Evolutionary conservation across 306 rosid species (phyloP).

Genomic region (Boehmeria nivea): DNA sequence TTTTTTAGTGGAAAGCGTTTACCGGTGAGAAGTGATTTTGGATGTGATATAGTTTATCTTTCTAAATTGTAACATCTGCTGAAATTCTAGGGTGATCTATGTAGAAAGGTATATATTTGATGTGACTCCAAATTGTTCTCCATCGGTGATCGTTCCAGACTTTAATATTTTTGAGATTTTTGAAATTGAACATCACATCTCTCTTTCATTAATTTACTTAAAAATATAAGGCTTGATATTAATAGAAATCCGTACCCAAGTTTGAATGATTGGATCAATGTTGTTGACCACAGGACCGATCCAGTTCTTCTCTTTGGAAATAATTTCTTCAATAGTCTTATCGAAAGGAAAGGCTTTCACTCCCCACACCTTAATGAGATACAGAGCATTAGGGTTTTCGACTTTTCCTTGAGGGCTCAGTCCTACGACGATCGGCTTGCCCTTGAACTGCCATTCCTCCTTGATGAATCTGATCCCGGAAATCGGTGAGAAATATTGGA

Average conservation of each 20-base stretch:
- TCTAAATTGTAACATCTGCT: no score
- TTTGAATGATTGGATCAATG: constrained; percentile 15
- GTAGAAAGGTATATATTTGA: no score
- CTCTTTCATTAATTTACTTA: no score
- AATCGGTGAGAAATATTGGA: constrained; percentile 29
- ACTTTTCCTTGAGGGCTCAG: constrained; percentile 36
- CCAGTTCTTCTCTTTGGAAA: constrained; percentile 23
- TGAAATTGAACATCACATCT: no score
- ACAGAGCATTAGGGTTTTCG: constrained; percentile 38
- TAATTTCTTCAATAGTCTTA: not conserved
- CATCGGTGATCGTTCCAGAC: no score
- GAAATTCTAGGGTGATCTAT: no score
- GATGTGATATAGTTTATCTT: no score
- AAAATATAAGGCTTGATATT: not conserved
- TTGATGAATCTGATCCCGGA: constrained; percentile 39
- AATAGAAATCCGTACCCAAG: constrained; percentile 27
- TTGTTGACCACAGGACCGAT: constrained; percentile 17
- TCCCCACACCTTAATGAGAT: constrained; percentile 49
- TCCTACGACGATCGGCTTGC: constrained; percentile 36
- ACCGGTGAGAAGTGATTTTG: no score
- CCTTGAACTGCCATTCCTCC: constrained; percentile 60
- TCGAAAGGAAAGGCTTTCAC: constrained; percentile 40
- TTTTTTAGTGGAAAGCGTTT: no score
- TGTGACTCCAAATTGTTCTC: no score
- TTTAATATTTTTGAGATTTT: no score